Base-by-base conservation (phyloP, 768 basidiomycete genomes). In the Exidia glandulosa region DNA sequence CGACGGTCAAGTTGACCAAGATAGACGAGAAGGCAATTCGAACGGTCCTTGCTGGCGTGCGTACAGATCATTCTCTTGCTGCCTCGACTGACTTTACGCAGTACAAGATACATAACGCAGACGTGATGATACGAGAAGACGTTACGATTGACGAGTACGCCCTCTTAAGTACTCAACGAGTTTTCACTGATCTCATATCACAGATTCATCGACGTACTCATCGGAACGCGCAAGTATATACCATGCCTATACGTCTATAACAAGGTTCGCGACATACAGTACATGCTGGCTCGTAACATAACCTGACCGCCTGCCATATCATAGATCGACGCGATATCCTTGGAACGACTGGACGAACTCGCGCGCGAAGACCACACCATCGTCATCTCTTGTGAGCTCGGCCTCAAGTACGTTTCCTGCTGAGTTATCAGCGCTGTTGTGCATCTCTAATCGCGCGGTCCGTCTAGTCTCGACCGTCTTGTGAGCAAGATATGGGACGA, bases 51-150 rank as follows among this genome's bases (percentile, higher is more conserved):
- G 90, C 93, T 60, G 82, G 90, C 95, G 93, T 86, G 72, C 62
- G 82, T 75, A 31, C 56, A n/a, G 9, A 45, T 41, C 7, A 29
- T 32, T 12, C 31, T 56, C 34, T 37, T 34, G 27, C 33, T 52
- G 32, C 58, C 41, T 25, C n/a, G n/a, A n/a, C n/a, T n/a, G 57
- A 54, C 6, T 37, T 29, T 45, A 23, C 27, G 27, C 10, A 1
- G 23, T 7, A 92, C 70, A 94, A 91, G 72, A 73, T 93, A 31
- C 91, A 92, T 68, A 90, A 95, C 67, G 95, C 93, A 68, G 95
- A 99, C 72, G 87, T 98, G 9, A 95, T 98, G 93, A 92, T 99
- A 66, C 81, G 96, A 68, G 94, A 99, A 78, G 95, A 99, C 73
- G 94, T 96, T 66, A 65, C 79, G 72, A 32, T 41, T 27, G 57